Conservation (phyloP, 2,329 filamentous ascomycete genomes). For the Penicillium sp. region DNA sequence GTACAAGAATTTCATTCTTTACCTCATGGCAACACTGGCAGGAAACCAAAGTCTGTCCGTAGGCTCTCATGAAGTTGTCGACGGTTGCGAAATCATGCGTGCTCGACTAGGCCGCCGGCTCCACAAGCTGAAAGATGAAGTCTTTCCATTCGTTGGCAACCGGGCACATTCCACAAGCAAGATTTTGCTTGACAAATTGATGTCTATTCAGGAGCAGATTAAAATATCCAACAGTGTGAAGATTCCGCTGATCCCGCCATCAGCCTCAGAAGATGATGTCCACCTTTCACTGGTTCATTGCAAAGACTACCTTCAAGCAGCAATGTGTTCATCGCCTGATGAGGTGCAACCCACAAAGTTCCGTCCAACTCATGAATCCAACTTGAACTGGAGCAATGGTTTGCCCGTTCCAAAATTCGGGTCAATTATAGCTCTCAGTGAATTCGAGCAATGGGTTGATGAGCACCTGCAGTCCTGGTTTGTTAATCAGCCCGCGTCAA, state of each 20-base stretch:
- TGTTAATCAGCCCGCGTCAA: background rate
- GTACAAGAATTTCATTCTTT: background rate
- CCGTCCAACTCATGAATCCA: background rate
- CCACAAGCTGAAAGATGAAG: background rate
- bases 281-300: background rate
- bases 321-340: background rate
- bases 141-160: background rate
- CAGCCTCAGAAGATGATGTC: background rate
- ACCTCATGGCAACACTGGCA: background rate
- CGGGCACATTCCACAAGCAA: background rate
- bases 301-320: background rate
- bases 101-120: background rate
- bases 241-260: background rate
- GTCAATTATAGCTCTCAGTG: background rate
- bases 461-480: background rate
- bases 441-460: background rate
- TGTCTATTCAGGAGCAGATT: background rate
- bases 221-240: background rate
- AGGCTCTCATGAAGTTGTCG: background rate
- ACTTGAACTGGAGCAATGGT: background rate
- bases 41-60: background rate
- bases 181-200: background rate
- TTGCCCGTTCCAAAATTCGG: background rate
- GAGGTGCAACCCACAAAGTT: background rate
- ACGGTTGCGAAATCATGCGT: background rate